These are phyloP conservation scores for Cyclotella atomus DNA, from an alignment of 108 stramenopile species.

Conservation along the genomic window DNA sequence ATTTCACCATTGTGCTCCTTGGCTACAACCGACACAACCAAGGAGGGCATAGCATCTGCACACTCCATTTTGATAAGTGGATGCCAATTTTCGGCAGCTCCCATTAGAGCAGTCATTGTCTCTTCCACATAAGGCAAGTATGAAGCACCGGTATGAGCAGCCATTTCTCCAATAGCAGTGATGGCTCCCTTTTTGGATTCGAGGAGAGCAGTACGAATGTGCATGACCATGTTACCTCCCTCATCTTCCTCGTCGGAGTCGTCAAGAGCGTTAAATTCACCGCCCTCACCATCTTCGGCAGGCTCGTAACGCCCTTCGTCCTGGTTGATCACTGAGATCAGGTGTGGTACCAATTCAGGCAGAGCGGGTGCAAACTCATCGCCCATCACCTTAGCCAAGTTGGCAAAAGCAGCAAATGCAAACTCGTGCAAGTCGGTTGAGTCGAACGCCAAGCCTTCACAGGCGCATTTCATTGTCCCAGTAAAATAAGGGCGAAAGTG, in stretches of 20 bases:
- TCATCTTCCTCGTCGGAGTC: conserved; percentile 92
- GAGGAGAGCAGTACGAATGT: conserved; percentile 91
- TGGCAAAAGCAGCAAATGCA: conserved; percentile 96
- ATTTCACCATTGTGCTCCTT: conserved; percentile 82
- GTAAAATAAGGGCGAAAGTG: conserved; percentile 94
- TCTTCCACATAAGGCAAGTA: conserved; percentile 87
- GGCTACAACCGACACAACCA: conserved; percentile 77
- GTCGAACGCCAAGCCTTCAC: conserved; percentile 85
- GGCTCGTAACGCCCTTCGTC: conserved; percentile 85
- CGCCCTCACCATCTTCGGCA: conserved; percentile 65
- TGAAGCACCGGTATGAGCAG: conserved; percentile 86
- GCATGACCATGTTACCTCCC: conserved; percentile 76
- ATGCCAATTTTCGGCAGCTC: conserved; percentile 91
- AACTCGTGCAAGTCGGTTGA: conserved; percentile 94
- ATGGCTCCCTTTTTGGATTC: conserved; percentile 97
- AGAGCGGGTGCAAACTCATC: conserved; percentile 93
- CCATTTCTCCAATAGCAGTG: conserved; percentile 95
- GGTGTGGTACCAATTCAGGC: conserved; percentile 90
- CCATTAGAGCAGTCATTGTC: conserved; percentile 78
- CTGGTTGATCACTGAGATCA: conserved; percentile 80
- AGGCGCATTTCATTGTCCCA: conserved; percentile 89
- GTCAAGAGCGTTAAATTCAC: conserved; percentile 77
- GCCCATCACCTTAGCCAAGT: conserved; percentile 95
- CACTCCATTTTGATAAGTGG: conserved; percentile 87
- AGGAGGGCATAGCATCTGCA: conserved; percentile 78